These are phyloP conservation scores for Pisolithus thermaeus DNA, from an alignment of 1,284 basidiomycete genomes.

Conservation along the genomic window DNA sequence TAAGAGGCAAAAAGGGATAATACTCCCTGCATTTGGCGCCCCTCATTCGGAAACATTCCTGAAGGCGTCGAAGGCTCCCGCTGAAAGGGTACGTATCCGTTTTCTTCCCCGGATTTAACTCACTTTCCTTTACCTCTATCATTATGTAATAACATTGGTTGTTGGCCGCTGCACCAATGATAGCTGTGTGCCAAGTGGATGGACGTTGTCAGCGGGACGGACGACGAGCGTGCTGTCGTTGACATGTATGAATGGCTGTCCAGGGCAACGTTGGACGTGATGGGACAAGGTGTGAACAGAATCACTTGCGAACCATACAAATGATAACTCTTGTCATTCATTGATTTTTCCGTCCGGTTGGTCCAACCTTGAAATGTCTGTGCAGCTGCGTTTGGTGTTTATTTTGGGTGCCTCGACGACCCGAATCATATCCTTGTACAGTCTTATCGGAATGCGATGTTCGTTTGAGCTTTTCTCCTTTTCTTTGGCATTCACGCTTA, in stretches of 20 bases:
- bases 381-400: slow-evolving; percentile 39
- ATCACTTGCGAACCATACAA: neutral
- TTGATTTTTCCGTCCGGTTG: neutral
- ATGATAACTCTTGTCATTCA: no score
- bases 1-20: slow-evolving; percentile 37
- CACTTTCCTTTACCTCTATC: no score
- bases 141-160: slow-evolving; percentile 6
- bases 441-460: slow-evolving; percentile 32
- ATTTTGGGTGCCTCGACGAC: slow-evolving; percentile 32
- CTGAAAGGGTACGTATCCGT: slow-evolving; percentile 13
- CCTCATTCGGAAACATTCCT: slow-evolving; percentile 36
- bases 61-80: slow-evolving; percentile 27
- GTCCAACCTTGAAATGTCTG: neutral
- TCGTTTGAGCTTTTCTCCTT: slow-evolving; percentile 2
- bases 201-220: slow-evolving; percentile 29
- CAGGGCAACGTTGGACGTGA: slow-evolving; percentile 39
- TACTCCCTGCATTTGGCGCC: slow-evolving; percentile 39
- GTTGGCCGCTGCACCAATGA: neutral
- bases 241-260: slow-evolving; percentile 37
- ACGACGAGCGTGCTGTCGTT: slow-evolving; percentile 30
- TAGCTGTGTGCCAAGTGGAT: slow-evolving; percentile 45
- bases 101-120: slow-evolving; percentile 4
- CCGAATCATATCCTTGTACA: slow-evolving; percentile 33
- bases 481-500: slow-evolving; percentile 7
- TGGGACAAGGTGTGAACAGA: slow-evolving; percentile 36